Base-by-base conservation (phyloP, 257 asterid genomes). In the Ilex aquifolium region DNA sequence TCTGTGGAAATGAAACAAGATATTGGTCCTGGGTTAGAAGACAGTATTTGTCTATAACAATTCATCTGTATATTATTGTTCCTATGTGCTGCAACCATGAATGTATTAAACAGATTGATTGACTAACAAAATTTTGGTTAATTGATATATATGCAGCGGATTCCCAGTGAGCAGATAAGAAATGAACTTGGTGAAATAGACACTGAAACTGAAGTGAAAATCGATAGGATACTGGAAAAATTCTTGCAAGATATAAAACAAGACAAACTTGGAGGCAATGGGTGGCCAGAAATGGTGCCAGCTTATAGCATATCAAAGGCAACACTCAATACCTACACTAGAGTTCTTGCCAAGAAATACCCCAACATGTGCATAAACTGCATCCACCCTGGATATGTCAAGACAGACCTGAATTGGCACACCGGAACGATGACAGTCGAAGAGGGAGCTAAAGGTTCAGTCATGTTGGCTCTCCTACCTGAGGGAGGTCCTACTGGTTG, bases 241-340 rank as follows among this genome's bases (percentile, higher is more conserved):
- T 83, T 87, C 50, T 67, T 87, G 67, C 61, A 69, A 11, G 95
- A 85, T 60, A 57, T 87, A 76, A 60, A 78, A 69, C 56, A 76
- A 2, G 79, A 78, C 40, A 73, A 72, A 10, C 69, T 90, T 2
- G 96, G 85, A 71, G 80, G 68, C 32, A 85, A 80, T 27, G 97
- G 93, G 17, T 90, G 95, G 95, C 95, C 82, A 54, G 80, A 74
- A 79, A 90, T 83, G 93, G 76, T 77, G 56, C 95, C 96, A 6
- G 88, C 96, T 16, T 85, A 90, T 77, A 85, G 91, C 79, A 74
- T 83, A 64, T 83, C 97, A 5, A 90, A 90, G 77, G 88, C 79
- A 12, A 73, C 85, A 2, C 79, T 90, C 1, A 85, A 90, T 65
- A 93, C 97, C 4, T 83, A 85, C 30, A 87, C 96, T 2, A 78